Evolutionary conservation across 208 protist species (phyloP).

Genomic region (Trypanosoma mega): DNA sequence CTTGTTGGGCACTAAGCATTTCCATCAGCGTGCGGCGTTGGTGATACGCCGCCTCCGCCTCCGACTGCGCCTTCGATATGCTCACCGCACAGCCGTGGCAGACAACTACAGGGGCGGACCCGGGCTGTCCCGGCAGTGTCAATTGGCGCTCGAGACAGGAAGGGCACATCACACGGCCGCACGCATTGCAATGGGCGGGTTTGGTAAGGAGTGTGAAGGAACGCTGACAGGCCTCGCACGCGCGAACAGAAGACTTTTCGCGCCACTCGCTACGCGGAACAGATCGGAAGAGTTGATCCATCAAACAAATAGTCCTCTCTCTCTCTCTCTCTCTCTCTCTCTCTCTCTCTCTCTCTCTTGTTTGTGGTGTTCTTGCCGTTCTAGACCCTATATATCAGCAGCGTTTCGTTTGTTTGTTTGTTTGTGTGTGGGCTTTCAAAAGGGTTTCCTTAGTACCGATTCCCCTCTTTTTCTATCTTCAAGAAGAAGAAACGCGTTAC

Average conservation of each 20-base stretch:
- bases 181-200: slow-evolving; percentile 53
- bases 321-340: no score
- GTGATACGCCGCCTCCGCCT: slow-evolving; percentile 46
- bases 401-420: no score
- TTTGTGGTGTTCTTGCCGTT: no score
- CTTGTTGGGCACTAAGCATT: slow-evolving; percentile 45
- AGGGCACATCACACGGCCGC: slow-evolving; percentile 54
- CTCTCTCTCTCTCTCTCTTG: no score
- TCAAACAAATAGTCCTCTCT: no score
- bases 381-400: no score
- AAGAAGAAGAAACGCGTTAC: no score
- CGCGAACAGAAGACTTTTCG: slow-evolving; percentile 17
- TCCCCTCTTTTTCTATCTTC: no score
- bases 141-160: slow-evolving; percentile 41
- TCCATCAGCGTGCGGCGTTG: slow-evolving; percentile 46
- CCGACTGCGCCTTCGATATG: slow-evolving; percentile 37
- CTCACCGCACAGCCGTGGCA: slow-evolving; percentile 46
- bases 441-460: no score
- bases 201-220: slow-evolving; percentile 39
- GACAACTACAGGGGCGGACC: slow-evolving; percentile 38
- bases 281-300: slow-evolving; percentile 24
- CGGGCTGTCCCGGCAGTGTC: slow-evolving; percentile 39
- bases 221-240: slow-evolving; percentile 47
- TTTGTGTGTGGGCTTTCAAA: no score
- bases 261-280: slow-evolving; percentile 50